phyloP scores from a whole-genome alignment of 495 filamentous ascomycete species.

The Aspergillus kassunensis region DNA sequence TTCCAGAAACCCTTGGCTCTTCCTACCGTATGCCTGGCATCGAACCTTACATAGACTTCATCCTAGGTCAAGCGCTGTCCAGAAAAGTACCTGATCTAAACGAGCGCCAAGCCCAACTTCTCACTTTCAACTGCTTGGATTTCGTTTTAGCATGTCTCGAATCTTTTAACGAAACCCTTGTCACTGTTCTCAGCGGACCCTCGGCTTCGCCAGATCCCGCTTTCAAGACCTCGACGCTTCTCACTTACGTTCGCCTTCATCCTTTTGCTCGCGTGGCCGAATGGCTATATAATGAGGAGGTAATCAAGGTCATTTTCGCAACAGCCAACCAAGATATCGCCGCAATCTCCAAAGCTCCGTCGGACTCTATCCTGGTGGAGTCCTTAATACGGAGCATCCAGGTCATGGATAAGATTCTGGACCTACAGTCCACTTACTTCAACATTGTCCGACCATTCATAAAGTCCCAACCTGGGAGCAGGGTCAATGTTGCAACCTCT shows the following conservation, averaged over 20 bases:
- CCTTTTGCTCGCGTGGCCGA: slow-evolving; percentile 92
- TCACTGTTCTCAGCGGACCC: slow-evolving; percentile 73
- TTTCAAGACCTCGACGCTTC: slow-evolving; percentile 65
- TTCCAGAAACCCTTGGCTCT: slow-evolving; percentile 82
- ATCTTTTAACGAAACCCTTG: slow-evolving; percentile 88
- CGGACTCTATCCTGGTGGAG: slow-evolving; percentile 70
- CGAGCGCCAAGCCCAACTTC: slow-evolving; percentile 56
- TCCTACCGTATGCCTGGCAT: slow-evolving; percentile 78
- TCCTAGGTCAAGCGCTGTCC: slow-evolving; percentile 68
- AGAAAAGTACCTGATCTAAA: slow-evolving; percentile 55
- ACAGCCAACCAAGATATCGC: slow-evolving; percentile 67
- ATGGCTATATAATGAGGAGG: slow-evolving; percentile 93
- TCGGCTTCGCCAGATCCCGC: slow-evolving; percentile 67
- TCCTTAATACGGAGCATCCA: slow-evolving; percentile 71
- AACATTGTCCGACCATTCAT: slow-evolving; percentile 77
- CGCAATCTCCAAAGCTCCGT: slow-evolving; percentile 59
- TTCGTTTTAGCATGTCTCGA: slow-evolving; percentile 70
- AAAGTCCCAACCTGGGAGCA: slow-evolving; percentile 48
- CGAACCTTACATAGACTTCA: slow-evolving; percentile 88
- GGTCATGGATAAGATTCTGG: slow-evolving; percentile 73
- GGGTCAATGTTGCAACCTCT: slow-evolving; percentile 58
- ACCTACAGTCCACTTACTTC: slow-evolving; percentile 86
- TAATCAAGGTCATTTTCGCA: slow-evolving; percentile 71
- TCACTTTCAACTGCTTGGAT: slow-evolving; percentile 73
- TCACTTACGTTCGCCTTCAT: slow-evolving; percentile 77